Base-by-base conservation (phyloP, 352 stramenopile genomes). In the Globisporangium solare region DNA sequence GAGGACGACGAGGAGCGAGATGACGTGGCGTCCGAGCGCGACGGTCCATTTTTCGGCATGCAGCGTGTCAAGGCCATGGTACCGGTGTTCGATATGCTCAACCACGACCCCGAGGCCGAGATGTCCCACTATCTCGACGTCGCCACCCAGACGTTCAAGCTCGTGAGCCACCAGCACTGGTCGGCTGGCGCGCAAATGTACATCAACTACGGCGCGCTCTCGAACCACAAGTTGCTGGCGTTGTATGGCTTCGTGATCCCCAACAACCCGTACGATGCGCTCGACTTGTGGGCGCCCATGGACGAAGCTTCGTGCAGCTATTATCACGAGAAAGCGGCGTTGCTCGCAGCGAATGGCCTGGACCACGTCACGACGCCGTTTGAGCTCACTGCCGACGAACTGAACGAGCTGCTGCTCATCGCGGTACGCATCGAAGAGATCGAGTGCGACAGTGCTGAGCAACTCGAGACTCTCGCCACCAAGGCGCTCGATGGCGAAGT, bases 21-120 rank as follows among this genome's bases (percentile, higher is more conserved):
- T 27, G 11, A 7, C 0, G 56, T 40, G 20, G 10, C 14, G 10
- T 24, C 24, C 14, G 56, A 31, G 24, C 27, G 21, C 54, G 53
- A 12, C 47, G 22, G 2, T 42, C 21, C 1, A 24, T 61, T 52
- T 3, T 54, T 54, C n/a, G 50, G 57, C 17, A 76, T 74, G 37
- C 56, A 69, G 51, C 61, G 61, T 20, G 67, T 86, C 51, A 94
- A 94, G 61, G 80, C 77, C 4, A 94, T 94, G 83, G 76, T 88
- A 11, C 83, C 83, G 0, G 83, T 94, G 22, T 94, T 94, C 43
- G 83, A 94, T 64, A 92, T 94, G 81, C 67, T 94, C 50, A 94
- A 94, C 64, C 81, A 94, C 61, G 74, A 90, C 60, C 79, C 81
- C 11, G 67, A 77, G 54, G 83, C 79, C 11, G 75, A 90, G 59